phyloP scores from a whole-genome alignment of 2,329 filamentous ascomycete species.

The Stagonosporopsis rhizophila region DNA sequence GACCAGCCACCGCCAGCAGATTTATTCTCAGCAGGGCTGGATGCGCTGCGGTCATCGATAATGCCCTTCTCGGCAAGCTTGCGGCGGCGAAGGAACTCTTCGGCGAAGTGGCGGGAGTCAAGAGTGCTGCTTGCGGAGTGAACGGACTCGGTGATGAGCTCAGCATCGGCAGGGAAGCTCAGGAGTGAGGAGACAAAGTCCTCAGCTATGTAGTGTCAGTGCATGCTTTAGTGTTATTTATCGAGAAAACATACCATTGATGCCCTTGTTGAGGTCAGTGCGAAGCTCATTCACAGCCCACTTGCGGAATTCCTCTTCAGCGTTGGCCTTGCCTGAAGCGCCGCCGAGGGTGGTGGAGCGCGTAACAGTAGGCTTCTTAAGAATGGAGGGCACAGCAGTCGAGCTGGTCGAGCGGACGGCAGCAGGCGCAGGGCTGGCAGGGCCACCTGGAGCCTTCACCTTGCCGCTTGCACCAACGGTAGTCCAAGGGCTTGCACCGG shows the following conservation, averaged over 20 bases:
- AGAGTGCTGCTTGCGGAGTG: slow-evolving; percentile 88
- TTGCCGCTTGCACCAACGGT: slow-evolving; percentile 95
- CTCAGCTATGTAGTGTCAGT: slow-evolving; percentile 65
- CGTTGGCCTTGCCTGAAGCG: slow-evolving; percentile 61
- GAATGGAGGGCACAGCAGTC: slow-evolving; percentile 50
- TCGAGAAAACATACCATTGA: slow-evolving; percentile 64
- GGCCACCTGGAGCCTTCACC: slow-evolving; percentile 74
- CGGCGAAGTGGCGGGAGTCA: slow-evolving; percentile 89
- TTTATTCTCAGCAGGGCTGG: slow-evolving; percentile 56
- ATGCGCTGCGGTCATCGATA: slow-evolving; percentile 71
- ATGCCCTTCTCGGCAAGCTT: slow-evolving; percentile 93
- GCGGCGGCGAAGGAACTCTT: slow-evolving; percentile 92
- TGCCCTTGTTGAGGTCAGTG: slow-evolving; percentile 73
- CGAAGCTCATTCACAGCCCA: slow-evolving; percentile 84
- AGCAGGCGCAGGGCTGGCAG: slow-evolving; percentile 59
- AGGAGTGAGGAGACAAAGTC: slow-evolving; percentile 80
- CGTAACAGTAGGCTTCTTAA: slow-evolving; percentile 63
- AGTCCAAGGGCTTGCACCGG: slow-evolving; percentile 75
- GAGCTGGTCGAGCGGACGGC: slow-evolving; percentile 57
- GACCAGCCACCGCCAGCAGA: slow-evolving; percentile 77
- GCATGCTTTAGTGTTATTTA: background rate
- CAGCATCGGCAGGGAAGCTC: slow-evolving; percentile 75
- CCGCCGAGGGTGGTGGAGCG: slow-evolving; percentile 56
- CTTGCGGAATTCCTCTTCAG: slow-evolving; percentile 91
- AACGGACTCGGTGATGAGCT: slow-evolving; percentile 87